Percentiles rank a stretch among this genome's conserved stretches.
Conservation (phyloP, 768 basidiomycete species). For the Jaapia argillacea region DNA sequence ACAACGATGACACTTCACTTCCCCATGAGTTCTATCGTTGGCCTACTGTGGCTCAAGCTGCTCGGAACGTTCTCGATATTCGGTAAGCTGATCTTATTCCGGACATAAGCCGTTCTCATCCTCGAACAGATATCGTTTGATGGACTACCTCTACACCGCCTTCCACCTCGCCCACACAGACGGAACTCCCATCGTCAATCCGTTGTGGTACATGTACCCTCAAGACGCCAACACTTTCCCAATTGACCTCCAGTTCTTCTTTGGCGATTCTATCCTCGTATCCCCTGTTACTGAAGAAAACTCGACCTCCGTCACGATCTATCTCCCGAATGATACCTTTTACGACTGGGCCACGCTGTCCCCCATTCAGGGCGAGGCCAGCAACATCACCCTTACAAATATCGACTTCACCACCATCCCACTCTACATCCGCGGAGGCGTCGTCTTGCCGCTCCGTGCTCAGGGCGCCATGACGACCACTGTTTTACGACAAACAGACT, state of each 20-base stretch:
- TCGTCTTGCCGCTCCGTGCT: constrained; percentile 45
- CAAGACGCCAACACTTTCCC: constrained; percentile 46
- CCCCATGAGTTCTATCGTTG: constrained; percentile 65
- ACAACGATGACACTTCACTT: constrained; percentile 40
- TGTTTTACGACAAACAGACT: constrained; percentile 41
- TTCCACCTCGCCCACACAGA: constrained; percentile 48
- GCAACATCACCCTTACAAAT: constrained; percentile 31
- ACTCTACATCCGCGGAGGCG: constrained; percentile 50
- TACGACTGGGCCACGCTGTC: constrained; percentile 50
- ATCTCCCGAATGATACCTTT: constrained; percentile 55
- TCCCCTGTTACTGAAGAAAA: constrained; percentile 58
- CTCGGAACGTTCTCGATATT: constrained; percentile 48
- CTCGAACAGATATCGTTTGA: constrained; percentile 44
- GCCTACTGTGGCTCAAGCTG: constrained; percentile 45
- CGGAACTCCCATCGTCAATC: constrained; percentile 58
- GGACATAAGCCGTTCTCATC: neutral
- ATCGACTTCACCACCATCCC: constrained; percentile 51
- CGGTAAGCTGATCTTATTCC: constrained; percentile 28
- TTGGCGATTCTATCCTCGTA: constrained; percentile 54
- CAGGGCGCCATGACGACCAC: constrained; percentile 52
- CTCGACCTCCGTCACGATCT: constrained; percentile 45
- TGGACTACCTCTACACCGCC: constrained; percentile 66
- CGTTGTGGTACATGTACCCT: constrained; percentile 61
- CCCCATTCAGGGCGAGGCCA: constrained; percentile 37
- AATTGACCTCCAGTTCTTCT: constrained; percentile 64